A percentile compares a stretch with the other conserved stretches of the same genome.
phyloP scores from a whole-genome alignment of 2,329 filamentous ascomycete genomes.

The Laburnicola sp. region DNA sequence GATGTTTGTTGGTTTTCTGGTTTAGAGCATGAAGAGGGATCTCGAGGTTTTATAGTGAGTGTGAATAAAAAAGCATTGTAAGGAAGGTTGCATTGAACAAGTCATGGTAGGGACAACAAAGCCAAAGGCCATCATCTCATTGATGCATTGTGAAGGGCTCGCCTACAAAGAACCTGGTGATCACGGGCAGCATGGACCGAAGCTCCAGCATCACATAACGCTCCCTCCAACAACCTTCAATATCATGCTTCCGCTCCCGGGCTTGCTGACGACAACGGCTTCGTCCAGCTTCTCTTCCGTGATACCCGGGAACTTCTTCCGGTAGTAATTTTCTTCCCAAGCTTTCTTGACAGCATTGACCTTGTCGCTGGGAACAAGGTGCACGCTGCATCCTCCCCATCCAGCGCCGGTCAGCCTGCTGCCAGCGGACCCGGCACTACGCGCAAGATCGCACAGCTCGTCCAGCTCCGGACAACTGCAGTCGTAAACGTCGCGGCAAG shows the following conservation, averaged over 20 bases:
- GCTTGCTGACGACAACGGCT: conserved; percentile 87
- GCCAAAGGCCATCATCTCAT: too few relatives aligned
- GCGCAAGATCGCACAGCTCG: conserved; percentile 78
- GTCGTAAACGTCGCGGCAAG: conserved; percentile 84
- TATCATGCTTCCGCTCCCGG: conserved; percentile 67
- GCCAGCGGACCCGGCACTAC: conserved; percentile 77
- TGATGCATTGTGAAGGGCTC: too few relatives aligned
- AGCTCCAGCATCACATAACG: too few relatives aligned
- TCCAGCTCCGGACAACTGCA: conserved; percentile 95
- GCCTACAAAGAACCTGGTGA: too few relatives aligned
- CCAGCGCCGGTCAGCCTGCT: conserved; percentile 88
- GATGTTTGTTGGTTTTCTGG: too few relatives aligned
- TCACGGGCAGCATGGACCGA: too few relatives aligned
- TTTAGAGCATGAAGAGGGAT: too few relatives aligned
- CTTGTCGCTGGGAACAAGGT: conserved; percentile 83
- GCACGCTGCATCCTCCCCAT: conserved; percentile 95
- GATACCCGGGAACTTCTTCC: conserved; percentile 67
- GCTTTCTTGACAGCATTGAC: conserved; percentile 76
- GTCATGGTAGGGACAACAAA: too few relatives aligned
- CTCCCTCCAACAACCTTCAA: conserved; percentile 40
- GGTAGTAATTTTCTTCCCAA: conserved; percentile 81
- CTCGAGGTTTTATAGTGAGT: too few relatives aligned
- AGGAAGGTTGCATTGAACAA: too few relatives aligned
- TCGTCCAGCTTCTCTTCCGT: conserved; percentile 72
- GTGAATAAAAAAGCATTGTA: too few relatives aligned